Base-by-base conservation (phyloP, 306 rosid species). In the Vigna hirtella region DNA sequence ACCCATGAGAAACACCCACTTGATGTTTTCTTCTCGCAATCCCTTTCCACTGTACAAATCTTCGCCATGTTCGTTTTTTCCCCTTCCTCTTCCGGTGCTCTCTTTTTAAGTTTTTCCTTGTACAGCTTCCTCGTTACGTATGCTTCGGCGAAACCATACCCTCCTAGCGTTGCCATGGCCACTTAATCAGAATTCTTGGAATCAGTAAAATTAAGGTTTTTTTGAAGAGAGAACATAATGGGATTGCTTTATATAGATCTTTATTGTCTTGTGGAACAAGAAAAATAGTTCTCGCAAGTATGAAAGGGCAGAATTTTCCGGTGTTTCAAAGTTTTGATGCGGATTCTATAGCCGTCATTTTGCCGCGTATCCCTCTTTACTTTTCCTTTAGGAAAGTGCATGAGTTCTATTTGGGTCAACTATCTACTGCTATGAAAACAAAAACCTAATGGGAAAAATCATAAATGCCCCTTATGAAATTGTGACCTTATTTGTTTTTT, bases 1-100 rank as follows among this genome's bases (percentile, higher is more conserved):
- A 84, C 20, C 83, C 79, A 88, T 8, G 73, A 59, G 59, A 90
- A 90, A 70, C 90, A 84, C 5, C 89, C 86, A 28, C 65, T 48
- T 11, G 89, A 53, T 18, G 43, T 17, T 11, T 38, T 66, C 15
- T 77, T 24, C 16, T 28, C 16, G 2, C 6, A 64, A 77, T 24
- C 72, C 30, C 15, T 66, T 69, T 18, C 6, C 36, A 14, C 34
- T n/a, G 38, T 2, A 9, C 34, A 18, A 58, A 51, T 28, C 55
- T 61, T 77, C n/a, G 12, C 18, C 17, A 42, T 26, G 34, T 71
- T 47, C 61, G 62, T 82, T 34, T 14, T 80, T 72, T 80, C 43
- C 15, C 79, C 34, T 51, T 82, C 64, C 0, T 42, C 47, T 11
- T 45, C 50, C 2, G 63, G 48, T 18, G 26, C 53, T 36, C 7